Percentiles rank a stretch among this genome's conserved stretches.
Evolutionary conservation across 371 early-diverging fungal species (phyloP).

Genomic region (Vavraia culicis): DNA sequence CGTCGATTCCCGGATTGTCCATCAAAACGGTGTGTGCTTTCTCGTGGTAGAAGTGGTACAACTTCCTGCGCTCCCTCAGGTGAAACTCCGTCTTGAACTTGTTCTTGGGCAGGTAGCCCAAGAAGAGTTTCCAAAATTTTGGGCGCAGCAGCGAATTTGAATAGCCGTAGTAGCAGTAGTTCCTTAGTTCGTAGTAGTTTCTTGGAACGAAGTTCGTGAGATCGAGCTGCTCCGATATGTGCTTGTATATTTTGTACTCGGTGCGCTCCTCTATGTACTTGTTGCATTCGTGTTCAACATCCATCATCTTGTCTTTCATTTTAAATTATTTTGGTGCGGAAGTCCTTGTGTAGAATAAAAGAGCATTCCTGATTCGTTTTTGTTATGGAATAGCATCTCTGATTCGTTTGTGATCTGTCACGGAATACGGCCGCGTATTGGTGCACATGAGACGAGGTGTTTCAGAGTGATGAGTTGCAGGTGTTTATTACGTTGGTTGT

Average conservation of each 20-base stretch:
- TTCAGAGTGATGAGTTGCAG: too few species aligned
- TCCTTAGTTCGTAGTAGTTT: slow-evolving; percentile 27
- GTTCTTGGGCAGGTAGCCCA: slow-evolving; percentile 28
- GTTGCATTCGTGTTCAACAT: not conserved
- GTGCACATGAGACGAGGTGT: too few species aligned
- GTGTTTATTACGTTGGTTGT: too few species aligned
- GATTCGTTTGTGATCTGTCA: too few species aligned
- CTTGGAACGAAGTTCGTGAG: slow-evolving; percentile 7
- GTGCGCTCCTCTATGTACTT: not conserved
- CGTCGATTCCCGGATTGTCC: not conserved
- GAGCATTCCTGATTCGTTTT: too few species aligned
- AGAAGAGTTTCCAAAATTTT: slow-evolving; percentile 37
- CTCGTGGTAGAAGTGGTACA: slow-evolving; percentile 14
- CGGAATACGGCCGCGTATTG: too few species aligned
- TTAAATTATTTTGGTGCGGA: not conserved
- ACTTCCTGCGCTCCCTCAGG: slow-evolving; percentile 12
- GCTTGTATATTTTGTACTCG: not conserved
- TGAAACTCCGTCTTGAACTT: slow-evolving; percentile 30
- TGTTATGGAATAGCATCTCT: too few species aligned
- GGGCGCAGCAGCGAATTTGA: slow-evolving; percentile 18
- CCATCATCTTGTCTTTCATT: too few species aligned
- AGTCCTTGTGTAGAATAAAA: not conserved
- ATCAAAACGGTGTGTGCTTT: not conserved
- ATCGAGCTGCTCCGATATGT: slow-evolving; percentile 29
- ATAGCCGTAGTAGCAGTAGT: slow-evolving; percentile 37